Percentiles rank a stretch among this genome's conserved stretches.
Conservation (phyloP, 305 asterid species). For the Stenogyne calaminthoides region DNA sequence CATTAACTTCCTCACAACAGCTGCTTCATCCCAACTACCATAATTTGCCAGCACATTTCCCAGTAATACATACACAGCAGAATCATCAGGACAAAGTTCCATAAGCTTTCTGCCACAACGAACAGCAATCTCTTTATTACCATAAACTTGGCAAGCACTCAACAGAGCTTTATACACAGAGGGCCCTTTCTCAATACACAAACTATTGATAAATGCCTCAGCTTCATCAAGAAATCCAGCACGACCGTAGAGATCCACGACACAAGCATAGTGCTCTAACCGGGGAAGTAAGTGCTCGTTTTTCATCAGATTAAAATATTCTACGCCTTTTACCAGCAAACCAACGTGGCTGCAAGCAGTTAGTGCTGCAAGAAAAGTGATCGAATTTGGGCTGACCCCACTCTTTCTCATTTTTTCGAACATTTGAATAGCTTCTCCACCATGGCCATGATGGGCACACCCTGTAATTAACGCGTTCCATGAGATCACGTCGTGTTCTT, state of each 20-base stretch:
- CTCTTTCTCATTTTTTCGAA: constrained; percentile 56
- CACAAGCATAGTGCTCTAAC: constrained; percentile 64
- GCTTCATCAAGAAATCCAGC: constrained; percentile 61
- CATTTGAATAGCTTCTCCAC: constrained; percentile 45
- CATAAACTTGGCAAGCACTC: constrained; percentile 61
- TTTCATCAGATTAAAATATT: constrained; percentile 57
- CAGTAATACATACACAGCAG: constrained; percentile 51
- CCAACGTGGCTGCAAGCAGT: constrained; percentile 72
- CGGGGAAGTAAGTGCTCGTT: constrained; percentile 42
- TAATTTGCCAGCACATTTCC: constrained; percentile 58
- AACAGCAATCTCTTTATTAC: constrained; percentile 53
- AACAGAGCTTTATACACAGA: constrained; percentile 49
- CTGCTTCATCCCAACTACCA: constrained; percentile 68
- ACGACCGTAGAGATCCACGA: constrained; percentile 67
- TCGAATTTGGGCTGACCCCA: constrained; percentile 47
- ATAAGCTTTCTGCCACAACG: constrained; percentile 56
- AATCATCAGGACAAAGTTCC: constrained; percentile 57
- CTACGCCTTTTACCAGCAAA: constrained; percentile 52
- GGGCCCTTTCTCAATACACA: constrained; percentile 56
- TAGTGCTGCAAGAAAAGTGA: constrained; percentile 57
- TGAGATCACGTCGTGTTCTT: constrained; percentile 52
- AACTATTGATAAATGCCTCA: constrained; percentile 46
- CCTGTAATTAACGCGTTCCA: constrained; percentile 70
- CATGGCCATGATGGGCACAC: constrained; percentile 61
- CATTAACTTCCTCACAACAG: constrained; percentile 50